These are phyloP conservation scores for Gossypium davidsonii DNA, from an alignment of 441 rosid genomes.

Conservation along the genomic window DNA sequence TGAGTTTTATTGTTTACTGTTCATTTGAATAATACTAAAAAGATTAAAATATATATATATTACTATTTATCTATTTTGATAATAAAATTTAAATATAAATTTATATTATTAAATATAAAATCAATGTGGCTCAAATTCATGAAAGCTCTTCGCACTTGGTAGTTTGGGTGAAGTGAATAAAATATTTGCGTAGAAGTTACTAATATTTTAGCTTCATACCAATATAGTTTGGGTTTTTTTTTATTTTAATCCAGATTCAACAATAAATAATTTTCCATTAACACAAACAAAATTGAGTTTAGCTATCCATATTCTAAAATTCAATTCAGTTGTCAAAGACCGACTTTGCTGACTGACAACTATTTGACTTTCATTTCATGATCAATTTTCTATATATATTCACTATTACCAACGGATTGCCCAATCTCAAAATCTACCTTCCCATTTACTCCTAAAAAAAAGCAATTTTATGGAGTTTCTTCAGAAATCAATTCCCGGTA, in stretches of 20 bases:
- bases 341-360: not conserved
- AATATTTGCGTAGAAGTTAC: not conserved
- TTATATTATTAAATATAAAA: too few species aligned
- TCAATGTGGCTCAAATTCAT: too few species aligned
- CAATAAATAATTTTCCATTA: not conserved
- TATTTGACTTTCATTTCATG: not conserved
- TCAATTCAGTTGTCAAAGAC: not conserved
- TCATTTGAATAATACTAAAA: too few species aligned
- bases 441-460: too few species aligned
- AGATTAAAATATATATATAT: too few species aligned
- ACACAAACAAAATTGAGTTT: not conserved
- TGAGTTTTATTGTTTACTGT: too few species aligned
- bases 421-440: not conserved
- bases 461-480: slow-evolving; percentile 25
- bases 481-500: slow-evolving; percentile 8
- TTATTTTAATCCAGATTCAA: not conserved
- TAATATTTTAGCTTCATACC: not conserved
- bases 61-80: too few species aligned
- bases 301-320: not conserved
- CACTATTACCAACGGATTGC: not conserved
- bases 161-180: not conserved
- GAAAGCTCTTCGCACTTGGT: too few species aligned
- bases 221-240: not conserved
- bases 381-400: not conserved
- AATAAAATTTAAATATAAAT: too few species aligned